Conservation (phyloP, 768 basidiomycete species). For the Boletus coccyginus region DNA sequence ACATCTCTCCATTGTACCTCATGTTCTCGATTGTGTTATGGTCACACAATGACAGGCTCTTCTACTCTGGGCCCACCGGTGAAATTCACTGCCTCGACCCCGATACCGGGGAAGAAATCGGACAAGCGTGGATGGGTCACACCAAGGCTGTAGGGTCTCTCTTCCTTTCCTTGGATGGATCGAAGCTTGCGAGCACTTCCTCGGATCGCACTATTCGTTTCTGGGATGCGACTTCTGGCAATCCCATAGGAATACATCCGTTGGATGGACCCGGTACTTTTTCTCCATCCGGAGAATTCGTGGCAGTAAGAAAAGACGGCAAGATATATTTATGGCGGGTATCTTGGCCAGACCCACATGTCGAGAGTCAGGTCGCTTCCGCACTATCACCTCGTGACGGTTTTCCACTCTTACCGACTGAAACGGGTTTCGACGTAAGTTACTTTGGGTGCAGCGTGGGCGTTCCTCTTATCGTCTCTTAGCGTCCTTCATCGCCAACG, state of each 20-base stretch:
- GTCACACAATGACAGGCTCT: constrained; percentile 12
- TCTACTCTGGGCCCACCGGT: not conserved
- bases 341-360: not conserved
- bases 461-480: too few relatives aligned
- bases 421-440: too few relatives aligned
- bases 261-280: not conserved
- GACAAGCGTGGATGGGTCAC: constrained; percentile 15
- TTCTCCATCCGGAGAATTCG: constrained; percentile 6
- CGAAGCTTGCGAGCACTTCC: constrained; percentile 5
- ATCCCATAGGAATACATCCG: not conserved
- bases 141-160: not conserved
- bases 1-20: too few relatives aligned
- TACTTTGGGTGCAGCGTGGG: too few relatives aligned
- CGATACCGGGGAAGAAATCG: not conserved
- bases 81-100: constrained; percentile 6
- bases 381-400: too few relatives aligned
- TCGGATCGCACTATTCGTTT: constrained; percentile 2
- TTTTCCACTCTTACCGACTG: too few relatives aligned
- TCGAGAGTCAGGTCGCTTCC: too few relatives aligned
- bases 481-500: too few relatives aligned
- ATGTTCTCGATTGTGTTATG: not conserved
- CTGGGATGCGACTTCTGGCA: constrained; percentile 3
- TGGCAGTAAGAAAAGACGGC: not conserved
- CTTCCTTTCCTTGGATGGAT: constrained; percentile 2
- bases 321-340: constrained; percentile 3